Evolutionary conservation across 306 rosid genomes (phyloP), one percentile per base, ranked within the genome.

Genomic region (Quercus agrifolia): DNA sequence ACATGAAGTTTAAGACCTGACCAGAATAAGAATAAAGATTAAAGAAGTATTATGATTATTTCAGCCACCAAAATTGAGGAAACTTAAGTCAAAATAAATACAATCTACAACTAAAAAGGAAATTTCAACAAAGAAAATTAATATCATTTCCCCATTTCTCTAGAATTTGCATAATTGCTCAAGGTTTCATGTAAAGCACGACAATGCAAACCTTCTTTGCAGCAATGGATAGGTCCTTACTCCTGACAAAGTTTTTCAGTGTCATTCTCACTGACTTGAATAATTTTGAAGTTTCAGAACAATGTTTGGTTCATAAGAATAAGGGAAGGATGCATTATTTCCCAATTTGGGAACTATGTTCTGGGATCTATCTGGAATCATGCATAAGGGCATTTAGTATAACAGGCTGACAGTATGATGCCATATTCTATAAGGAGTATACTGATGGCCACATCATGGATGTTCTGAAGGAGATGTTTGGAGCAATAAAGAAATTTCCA

Each of bases 1-100:
- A 92, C 98, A 91, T 95, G 86, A 95, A 95, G 84, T 85, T 95
- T 74, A 95, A 85, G 82, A 92, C 98, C 97, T 95, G 88, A 57
- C 89, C 80, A 82, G 35, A 67, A 79, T 46, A 77, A 78, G 56
- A 38, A 76, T 6, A 84, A 63, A 81, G 20, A 73, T 61, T 73
- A 56, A 77, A 25, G 66, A 56, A 73, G 72, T 35, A 81, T 21
- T 12, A 27, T 41, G 61, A 31, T 55, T 67, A 85, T 20, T 61
- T 41, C 20, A 38, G 38, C 52, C 76, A 80, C 30, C 6, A 33
- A 13, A 20, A 20, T 2, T 12, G 54, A 49, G 19, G 30, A 63
- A 63, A 75, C 33, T 25, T 15, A 41, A 64, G 17, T 49, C 27
- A 30, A 51, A 77, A 63, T n/a, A 52, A 35, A 46, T 46, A 66